These are phyloP conservation scores for Clonostachys byssicola DNA, from an alignment of 2,329 filamentous ascomycete species.

Conservation along the genomic window DNA sequence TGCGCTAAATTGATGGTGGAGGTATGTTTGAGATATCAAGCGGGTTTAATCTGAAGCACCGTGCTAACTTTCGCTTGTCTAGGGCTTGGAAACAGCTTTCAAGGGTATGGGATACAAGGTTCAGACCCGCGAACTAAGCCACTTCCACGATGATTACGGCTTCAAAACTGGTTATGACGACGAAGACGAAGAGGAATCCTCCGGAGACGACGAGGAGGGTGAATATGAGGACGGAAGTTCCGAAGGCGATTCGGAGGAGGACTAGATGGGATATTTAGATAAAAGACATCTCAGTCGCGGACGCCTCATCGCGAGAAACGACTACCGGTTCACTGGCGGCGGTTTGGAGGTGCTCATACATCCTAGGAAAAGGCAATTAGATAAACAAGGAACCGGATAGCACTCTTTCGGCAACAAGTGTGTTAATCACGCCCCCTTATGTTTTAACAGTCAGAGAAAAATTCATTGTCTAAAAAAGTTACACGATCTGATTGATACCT, in stretches of 20 bases:
- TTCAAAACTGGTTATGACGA: conserved; percentile 63
- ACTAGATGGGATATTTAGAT: conserved; percentile 8
- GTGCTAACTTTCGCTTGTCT: background rate
- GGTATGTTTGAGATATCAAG: conserved; percentile 36
- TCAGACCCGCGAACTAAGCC: conserved; percentile 66
- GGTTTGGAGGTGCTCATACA: too few species aligned
- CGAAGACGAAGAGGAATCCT: conserved; percentile 46
- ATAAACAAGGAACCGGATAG: background rate
- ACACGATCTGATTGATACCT: too few species aligned
- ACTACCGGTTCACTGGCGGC: too few species aligned
- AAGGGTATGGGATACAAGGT: conserved; percentile 74
- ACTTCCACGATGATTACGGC: conserved; percentile 90
- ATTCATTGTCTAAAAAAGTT: too few species aligned
- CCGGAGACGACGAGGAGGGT: conserved; percentile 21
- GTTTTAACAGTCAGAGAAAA: too few species aligned
- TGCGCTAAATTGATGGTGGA: conserved; percentile 83
- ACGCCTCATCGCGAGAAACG: too few species aligned
- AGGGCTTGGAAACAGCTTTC: conserved; percentile 76
- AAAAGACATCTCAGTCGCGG: background rate
- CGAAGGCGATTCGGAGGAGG: conserved; percentile 22
- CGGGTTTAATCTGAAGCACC: too few species aligned
- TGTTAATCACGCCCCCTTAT: too few species aligned
- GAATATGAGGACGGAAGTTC: conserved; percentile 14
- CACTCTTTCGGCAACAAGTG: too few species aligned
- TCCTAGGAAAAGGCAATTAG: background rate